These are phyloP conservation scores for Eucalyptus sp. DNA, from an alignment of 345 rosid genomes.

Conservation along the genomic window DNA sequence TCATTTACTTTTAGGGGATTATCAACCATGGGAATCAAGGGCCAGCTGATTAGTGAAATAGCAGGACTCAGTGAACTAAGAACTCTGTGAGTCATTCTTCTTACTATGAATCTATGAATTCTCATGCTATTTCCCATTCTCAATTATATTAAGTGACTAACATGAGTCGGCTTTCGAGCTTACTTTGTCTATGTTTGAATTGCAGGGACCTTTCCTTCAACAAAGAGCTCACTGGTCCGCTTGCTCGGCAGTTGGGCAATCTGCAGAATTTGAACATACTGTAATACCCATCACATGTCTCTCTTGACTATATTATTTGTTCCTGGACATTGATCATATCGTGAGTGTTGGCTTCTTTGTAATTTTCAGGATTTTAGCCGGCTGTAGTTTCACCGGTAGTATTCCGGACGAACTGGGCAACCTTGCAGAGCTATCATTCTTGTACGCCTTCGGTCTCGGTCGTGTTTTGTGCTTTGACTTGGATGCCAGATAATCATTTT, in stretches of 20 bases:
- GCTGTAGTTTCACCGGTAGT: constrained; percentile 72
- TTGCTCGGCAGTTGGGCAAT: constrained; percentile 68
- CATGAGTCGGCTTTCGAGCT: not conserved
- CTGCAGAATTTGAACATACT: constrained; percentile 62
- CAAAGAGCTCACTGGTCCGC: constrained; percentile 58
- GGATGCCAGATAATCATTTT: not conserved
- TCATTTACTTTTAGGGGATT: constrained; percentile 42
- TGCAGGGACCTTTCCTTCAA: constrained; percentile 87
- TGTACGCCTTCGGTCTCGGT: constrained; percentile 30
- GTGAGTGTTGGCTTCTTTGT: not conserved
- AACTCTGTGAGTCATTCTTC: constrained; percentile 54
- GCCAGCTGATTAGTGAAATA: constrained; percentile 82
- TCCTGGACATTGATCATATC: not conserved
- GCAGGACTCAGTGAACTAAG: constrained; percentile 69
- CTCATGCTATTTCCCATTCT: not conserved
- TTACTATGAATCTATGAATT: not conserved
- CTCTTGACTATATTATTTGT: not conserved
- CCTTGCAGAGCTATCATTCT: constrained; percentile 72
- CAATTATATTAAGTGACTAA: not conserved
- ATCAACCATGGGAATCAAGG: constrained; percentile 75
- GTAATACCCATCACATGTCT: constrained; percentile 20
- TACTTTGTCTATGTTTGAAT: not conserved
- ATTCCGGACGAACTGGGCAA: constrained; percentile 80
- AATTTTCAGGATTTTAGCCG: constrained; percentile 64
- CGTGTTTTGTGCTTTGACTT: not conserved